Conservation (phyloP, 805 yeast species). For the Saturnispora silvae region DNA sequence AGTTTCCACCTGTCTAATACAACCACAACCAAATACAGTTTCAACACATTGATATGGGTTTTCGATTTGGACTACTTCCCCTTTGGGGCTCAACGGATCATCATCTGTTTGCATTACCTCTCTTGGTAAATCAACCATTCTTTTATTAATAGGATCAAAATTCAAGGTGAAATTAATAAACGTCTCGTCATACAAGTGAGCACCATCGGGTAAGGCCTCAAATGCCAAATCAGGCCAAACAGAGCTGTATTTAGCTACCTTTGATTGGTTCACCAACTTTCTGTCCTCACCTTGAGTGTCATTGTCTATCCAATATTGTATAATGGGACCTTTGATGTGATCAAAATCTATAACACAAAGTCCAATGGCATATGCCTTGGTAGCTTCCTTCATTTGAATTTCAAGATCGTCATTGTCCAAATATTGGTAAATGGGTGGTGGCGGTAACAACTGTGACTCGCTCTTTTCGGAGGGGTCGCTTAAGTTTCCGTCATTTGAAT, state of each 20-base stretch:
- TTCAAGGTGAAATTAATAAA: conserved; percentile 81
- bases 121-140: conserved; percentile 34
- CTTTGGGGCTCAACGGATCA: conserved; percentile 12
- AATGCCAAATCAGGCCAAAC: conserved; percentile 86
- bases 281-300: conserved; percentile 4
- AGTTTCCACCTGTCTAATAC: conserved; percentile 73
- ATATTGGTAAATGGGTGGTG: conserved; percentile 9
- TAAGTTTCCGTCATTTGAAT: too few species aligned
- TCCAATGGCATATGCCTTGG: conserved; percentile 48
- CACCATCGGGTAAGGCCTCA: conserved; percentile 93
- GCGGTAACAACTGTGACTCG: too few species aligned
- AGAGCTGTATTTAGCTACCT: conserved; percentile 25
- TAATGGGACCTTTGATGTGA: conserved; percentile 86
- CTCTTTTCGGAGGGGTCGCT: too few species aligned
- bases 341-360: conserved; percentile 88
- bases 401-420: conserved; percentile 4
- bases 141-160: conserved; percentile 44
- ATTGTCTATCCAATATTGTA: conserved; percentile 74
- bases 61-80: conserved; percentile 12
- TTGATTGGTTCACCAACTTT: conserved; percentile 17
- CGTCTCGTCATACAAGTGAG: conserved; percentile 88
- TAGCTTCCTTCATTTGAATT: conserved; percentile 3
- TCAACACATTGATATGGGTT: conserved; percentile 27
- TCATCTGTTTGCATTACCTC: conserved; percentile 16
- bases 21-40: conserved; percentile 90